These are phyloP conservation scores for Blastocystis hominis DNA, from an alignment of 352 stramenopile genomes.

Conservation along the genomic window DNA sequence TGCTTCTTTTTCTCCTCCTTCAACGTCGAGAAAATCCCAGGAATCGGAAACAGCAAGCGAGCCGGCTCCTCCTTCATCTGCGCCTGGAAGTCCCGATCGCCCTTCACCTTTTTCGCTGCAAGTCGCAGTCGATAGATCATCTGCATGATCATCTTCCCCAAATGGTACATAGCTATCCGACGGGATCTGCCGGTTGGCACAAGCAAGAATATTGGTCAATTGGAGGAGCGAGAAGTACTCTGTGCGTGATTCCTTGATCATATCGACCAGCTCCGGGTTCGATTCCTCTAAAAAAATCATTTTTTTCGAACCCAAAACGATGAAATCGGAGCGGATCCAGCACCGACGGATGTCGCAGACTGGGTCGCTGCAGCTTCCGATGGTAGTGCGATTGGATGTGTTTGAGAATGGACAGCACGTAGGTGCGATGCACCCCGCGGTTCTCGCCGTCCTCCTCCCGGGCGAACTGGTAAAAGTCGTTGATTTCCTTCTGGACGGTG, in stretches of 20 bases:
- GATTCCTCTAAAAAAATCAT: background rate
- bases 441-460: slow-evolving; percentile 38
- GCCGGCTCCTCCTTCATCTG: background rate
- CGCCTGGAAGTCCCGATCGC: slow-evolving; percentile 14
- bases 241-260: background rate
- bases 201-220: slow-evolving; percentile 36
- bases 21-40: background rate
- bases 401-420: slow-evolving; percentile 50
- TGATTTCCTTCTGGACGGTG: slow-evolving; percentile 25
- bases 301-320: too few relatives aligned
- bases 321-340: background rate
- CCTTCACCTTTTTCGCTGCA: slow-evolving; percentile 33
- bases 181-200: slow-evolving; percentile 31
- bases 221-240: slow-evolving; percentile 27
- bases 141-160: background rate
- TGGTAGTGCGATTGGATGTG: slow-evolving; percentile 12
- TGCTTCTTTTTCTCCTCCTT: background rate
- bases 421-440: slow-evolving; percentile 7
- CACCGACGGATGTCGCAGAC: background rate
- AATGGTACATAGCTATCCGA: background rate
- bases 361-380: background rate
- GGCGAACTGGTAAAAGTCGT: slow-evolving; percentile 20
- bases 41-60: background rate
- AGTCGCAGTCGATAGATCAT: slow-evolving; percentile 51
- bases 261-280: background rate